phyloP scores from a whole-genome alignment of 176 grass and related monocot species.

The Chloris gayana region DNA sequence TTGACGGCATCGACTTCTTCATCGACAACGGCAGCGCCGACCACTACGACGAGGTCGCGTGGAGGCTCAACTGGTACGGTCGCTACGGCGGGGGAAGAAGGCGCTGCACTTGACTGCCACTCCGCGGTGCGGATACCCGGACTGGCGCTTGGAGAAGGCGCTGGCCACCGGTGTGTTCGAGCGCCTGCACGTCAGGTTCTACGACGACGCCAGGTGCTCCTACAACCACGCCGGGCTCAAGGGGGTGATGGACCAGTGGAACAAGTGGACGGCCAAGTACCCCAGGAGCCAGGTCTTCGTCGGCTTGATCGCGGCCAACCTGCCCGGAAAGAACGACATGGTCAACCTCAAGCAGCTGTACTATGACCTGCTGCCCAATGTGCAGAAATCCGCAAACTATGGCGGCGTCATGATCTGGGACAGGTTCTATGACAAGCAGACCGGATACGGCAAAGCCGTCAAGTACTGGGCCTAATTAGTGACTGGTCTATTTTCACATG shows the following conservation, averaged over 20 bases:
- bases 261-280: not conserved
- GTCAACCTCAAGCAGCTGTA: not conserved
- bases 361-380: constrained; percentile 12
- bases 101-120: not conserved
- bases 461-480: constrained; percentile 19
- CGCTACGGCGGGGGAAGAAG: not conserved
- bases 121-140: not conserved
- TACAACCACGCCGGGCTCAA: not conserved
- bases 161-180: not conserved
- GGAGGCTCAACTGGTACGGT: not conserved
- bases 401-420: constrained; percentile 46
- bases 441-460: constrained; percentile 5
- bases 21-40: no score
- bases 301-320: not conserved
- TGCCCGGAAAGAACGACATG: not conserved
- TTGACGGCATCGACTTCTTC: no score
- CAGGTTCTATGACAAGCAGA: constrained; percentile 32
- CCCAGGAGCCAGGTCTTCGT: not conserved
- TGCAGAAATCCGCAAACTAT: constrained; percentile 28
- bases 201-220: not conserved
- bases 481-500: not conserved
- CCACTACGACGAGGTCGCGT: not conserved
- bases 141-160: not conserved
- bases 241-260: not conserved
- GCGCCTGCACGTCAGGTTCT: not conserved